These are phyloP conservation scores for Salvia hispanica DNA, from an alignment of 257 asterid species.

Conservation along the genomic window DNA sequence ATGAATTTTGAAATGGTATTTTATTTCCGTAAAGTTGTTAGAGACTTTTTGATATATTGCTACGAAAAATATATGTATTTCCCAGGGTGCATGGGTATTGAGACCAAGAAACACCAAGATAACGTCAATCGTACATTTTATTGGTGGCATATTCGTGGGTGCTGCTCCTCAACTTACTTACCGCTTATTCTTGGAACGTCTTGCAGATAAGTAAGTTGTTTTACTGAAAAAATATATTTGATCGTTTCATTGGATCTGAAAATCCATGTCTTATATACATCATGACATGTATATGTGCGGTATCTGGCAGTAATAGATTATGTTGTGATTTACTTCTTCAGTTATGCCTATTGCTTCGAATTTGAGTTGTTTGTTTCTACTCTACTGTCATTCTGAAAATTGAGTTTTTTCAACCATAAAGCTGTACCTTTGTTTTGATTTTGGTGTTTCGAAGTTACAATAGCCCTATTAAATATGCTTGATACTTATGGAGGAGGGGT, in stretches of 20 bases:
- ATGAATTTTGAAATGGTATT: constrained; percentile 11
- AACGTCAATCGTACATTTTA: constrained; percentile 67
- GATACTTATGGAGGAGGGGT: neutral
- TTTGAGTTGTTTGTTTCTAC: neutral
- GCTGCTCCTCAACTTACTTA: constrained; percentile 98
- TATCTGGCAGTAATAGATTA: constrained; percentile 7
- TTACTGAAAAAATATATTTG: constrained; percentile 8
- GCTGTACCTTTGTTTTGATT: neutral
- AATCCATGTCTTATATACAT: constrained; percentile 3
- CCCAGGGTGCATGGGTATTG: constrained; percentile 94
- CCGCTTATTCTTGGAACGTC: constrained; percentile 89
- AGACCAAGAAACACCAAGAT: constrained; percentile 61
- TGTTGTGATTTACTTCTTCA: constrained; percentile 2
- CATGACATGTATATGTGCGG: neutral
- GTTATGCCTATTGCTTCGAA: constrained; percentile 16
- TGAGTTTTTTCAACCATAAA: constrained; percentile 1
- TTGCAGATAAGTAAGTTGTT: constrained; percentile 67
- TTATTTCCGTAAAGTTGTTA: constrained; percentile 2
- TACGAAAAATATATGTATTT: constrained; percentile 19
- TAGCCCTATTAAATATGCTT: neutral
- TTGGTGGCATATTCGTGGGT: constrained; percentile 96
- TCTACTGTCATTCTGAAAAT: neutral
- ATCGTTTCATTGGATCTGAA: neutral
- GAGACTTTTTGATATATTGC: constrained; percentile 20
- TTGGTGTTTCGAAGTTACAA: constrained; percentile 6